These are phyloP conservation scores for Phaeotremella fagi DNA, from an alignment of 768 basidiomycete genomes.

Conservation along the genomic window DNA sequence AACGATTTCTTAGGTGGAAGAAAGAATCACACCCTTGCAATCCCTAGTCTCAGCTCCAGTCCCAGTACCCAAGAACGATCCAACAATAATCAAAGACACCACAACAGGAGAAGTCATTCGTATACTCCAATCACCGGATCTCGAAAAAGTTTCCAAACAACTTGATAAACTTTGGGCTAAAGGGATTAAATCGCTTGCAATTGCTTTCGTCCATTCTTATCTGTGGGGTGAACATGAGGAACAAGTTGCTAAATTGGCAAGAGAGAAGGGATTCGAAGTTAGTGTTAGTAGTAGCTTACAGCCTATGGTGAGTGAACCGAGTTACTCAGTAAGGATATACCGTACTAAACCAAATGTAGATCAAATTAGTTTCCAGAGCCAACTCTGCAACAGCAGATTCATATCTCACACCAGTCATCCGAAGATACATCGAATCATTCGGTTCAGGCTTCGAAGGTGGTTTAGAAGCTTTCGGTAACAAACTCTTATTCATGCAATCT, in stretches of 20 bases:
- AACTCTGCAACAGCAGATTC: conserved; percentile 36
- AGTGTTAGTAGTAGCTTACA: conserved; percentile 65
- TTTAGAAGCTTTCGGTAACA: conserved; percentile 10
- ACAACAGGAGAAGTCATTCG: conserved; percentile 71
- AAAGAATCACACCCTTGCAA: conserved; percentile 22
- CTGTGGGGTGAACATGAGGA: conserved; percentile 82
- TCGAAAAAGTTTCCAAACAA: conserved; percentile 56
- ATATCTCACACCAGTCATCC: conserved; percentile 39
- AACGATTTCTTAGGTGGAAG: conserved; percentile 16
- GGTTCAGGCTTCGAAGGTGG: conserved; percentile 35
- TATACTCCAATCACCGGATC: conserved; percentile 52
- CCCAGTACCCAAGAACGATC: conserved; percentile 11
- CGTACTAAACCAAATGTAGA: conserved; percentile 10
- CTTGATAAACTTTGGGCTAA: conserved; percentile 66
- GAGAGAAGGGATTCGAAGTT: conserved; percentile 73
- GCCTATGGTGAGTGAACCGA: conserved; percentile 42
- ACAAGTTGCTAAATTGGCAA: conserved; percentile 66
- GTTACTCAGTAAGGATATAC: too few species aligned
- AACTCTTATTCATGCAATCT: conserved; percentile 72
- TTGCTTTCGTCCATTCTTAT: conserved; percentile 38
- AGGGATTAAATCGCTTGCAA: conserved; percentile 59
- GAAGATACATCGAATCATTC: conserved; percentile 36
- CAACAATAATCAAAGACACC: conserved; percentile 15
- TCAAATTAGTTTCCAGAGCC: conserved; percentile 39
- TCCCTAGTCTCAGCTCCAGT: conserved; percentile 35